A percentile compares a stretch with the other conserved stretches of the same genome.
Evolutionary conservation across 1,284 basidiomycete species (phyloP).

Genomic region (Boletus austroedulis): DNA sequence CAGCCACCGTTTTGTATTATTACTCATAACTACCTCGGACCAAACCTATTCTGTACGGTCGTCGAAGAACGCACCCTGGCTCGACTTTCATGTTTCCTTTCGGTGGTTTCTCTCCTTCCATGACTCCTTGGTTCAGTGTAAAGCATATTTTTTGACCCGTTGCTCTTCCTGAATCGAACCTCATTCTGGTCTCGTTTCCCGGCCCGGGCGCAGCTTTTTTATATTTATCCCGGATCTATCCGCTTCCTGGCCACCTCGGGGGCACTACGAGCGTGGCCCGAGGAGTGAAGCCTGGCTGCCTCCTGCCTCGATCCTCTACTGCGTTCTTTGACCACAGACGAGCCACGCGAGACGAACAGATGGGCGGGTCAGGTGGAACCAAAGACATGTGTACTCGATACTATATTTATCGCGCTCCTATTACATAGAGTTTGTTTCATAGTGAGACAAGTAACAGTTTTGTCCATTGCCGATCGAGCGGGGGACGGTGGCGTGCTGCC

Average conservation of each 20-base stretch:
- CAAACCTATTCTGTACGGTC: constrained; percentile 15
- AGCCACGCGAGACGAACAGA: constrained; percentile 5
- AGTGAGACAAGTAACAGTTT: not conserved
- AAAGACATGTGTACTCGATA: constrained; percentile 25
- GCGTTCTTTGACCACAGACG: constrained; percentile 1
- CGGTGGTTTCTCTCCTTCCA: constrained; percentile 16
- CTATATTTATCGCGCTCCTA: constrained; percentile 25
- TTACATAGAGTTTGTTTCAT: constrained; percentile 16
- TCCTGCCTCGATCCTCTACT: not conserved
- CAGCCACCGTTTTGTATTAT: constrained; percentile 32
- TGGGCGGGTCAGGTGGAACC: not conserved
- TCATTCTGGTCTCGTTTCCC: constrained; percentile 7
- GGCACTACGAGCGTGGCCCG: not conserved
- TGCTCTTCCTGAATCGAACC: constrained; percentile 26
- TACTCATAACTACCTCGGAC: constrained; percentile 36
- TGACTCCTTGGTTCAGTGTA: constrained; percentile 19
- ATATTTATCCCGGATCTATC: constrained; percentile 32
- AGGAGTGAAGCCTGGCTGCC: constrained; percentile 1
- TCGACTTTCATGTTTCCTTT: constrained; percentile 21
- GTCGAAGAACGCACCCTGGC: constrained; percentile 21
- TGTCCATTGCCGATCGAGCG: not conserved
- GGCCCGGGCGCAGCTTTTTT: constrained; percentile 10
- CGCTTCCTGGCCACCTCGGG: constrained; percentile 9
- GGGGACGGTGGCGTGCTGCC: not conserved
- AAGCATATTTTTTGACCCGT: constrained; percentile 14